Percentiles rank a stretch among this genome's conserved stretches.
Evolutionary conservation across 768 basidiomycete genomes (phyloP).

Genomic region (Phlebiopsis gigantea): DNA sequence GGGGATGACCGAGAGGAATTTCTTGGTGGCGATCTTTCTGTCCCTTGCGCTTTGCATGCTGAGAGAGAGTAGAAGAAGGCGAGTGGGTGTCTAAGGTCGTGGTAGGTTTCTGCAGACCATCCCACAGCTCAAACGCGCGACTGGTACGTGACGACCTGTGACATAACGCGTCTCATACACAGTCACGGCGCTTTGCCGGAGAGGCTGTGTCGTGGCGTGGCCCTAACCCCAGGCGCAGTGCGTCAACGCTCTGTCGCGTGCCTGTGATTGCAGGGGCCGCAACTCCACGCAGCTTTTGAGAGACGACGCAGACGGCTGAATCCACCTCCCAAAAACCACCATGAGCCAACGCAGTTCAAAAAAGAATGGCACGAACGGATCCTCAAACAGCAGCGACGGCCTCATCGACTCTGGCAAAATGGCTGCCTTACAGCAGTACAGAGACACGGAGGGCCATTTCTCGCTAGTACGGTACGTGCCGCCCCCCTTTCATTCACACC

Average conservation of each 20-base stretch:
- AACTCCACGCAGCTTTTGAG: background rate
- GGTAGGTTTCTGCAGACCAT: background rate
- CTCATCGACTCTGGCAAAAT: slow-evolving; percentile 23
- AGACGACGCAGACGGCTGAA: background rate
- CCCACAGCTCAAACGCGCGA: background rate
- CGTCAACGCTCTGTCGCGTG: slow-evolving; percentile 5
- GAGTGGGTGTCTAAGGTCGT: background rate
- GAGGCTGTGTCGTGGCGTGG: background rate
- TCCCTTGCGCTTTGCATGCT: background rate
- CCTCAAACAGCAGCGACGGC: slow-evolving; percentile 2
- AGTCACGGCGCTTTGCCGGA: background rate
- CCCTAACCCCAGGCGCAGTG: background rate
- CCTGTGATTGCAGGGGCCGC: slow-evolving; percentile 4
- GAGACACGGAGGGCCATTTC: slow-evolving; percentile 92
- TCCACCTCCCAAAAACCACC: slow-evolving; percentile 7
- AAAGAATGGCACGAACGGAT: slow-evolving; percentile 17
- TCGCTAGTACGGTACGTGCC: slow-evolving; percentile 80
- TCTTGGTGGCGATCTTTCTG: slow-evolving; percentile 7
- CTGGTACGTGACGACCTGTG: background rate
- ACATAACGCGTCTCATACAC: background rate
- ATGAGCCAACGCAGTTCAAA: slow-evolving; percentile 51
- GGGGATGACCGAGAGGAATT: slow-evolving; percentile 18
- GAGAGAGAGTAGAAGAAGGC: background rate
- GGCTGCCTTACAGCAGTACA: slow-evolving; percentile 70
- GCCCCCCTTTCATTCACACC: slow-evolving; percentile 7